phyloP scores from a whole-genome alignment of 441 rosid genomes.

The Adansonia gregorii region DNA sequence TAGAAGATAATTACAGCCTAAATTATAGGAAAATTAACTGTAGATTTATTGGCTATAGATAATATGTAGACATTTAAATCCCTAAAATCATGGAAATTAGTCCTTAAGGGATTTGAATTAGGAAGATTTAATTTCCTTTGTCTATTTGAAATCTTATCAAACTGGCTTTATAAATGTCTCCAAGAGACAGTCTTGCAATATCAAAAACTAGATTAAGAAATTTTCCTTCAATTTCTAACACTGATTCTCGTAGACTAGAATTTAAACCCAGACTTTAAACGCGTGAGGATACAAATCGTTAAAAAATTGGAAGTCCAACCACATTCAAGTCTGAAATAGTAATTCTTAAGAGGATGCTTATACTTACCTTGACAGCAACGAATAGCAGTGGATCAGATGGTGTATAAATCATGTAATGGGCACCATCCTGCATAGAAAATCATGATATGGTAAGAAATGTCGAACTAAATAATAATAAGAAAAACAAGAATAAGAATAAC shows the following conservation, averaged over 20 bases:
- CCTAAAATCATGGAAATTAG: too few species aligned
- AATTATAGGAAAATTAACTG: too few species aligned
- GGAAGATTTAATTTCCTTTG: too few species aligned
- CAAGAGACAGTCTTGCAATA: too few species aligned
- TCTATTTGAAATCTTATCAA: too few species aligned
- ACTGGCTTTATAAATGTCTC: too few species aligned
- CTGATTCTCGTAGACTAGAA: neutral
- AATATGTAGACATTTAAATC: too few species aligned
- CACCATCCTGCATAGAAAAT: slow-evolving; percentile 69
- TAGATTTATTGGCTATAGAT: too few species aligned
- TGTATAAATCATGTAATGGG: slow-evolving; percentile 93
- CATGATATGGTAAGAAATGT: neutral
- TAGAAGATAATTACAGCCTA: too few species aligned
- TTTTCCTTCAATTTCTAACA: too few species aligned
- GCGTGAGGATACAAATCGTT: slow-evolving; percentile 1
- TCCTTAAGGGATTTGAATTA: too few species aligned
- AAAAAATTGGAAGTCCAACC: slow-evolving; percentile 1
- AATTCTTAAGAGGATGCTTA: slow-evolving; percentile 1
- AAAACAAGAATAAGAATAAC: neutral
- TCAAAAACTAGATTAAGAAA: too few species aligned
- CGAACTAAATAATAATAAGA: neutral
- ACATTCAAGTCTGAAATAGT: neutral
- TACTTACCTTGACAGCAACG: slow-evolving; percentile 78
- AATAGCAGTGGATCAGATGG: slow-evolving; percentile 95
- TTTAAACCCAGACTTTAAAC: neutral